Base-by-base conservation (phyloP, 305 asterid species). In the Rubia balearica region DNA sequence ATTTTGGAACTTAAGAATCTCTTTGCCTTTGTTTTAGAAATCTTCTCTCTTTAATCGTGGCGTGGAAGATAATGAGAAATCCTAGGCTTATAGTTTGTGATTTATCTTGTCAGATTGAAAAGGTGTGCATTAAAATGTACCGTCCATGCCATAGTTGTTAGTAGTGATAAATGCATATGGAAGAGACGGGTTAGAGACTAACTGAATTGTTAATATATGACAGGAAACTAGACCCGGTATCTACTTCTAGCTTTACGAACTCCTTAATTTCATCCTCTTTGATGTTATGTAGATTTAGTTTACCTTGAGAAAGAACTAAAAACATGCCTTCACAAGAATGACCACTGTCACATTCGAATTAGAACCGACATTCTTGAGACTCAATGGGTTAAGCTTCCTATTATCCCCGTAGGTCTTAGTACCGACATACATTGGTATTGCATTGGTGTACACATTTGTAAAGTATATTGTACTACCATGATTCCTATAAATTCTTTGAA, bases 171-270 rank as follows among this genome's bases (percentile, higher is more conserved):
- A 27, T 1, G 2, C 30, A 27, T 27, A 27, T 27, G 17, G 53
- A 46, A 38, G 6, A 38, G 42, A 64, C 42, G 57, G 67, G 13
- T 81, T 49, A 81, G 73, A 86, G 77, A 74, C 74, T 70, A 33
- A 83, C 85, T 19, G 84, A 70, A 82, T 82, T 84, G 70, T 84
- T 86, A 74, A 84, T 85, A 71, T 86, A 86, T 0, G 90, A 84
- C 16, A 82, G 12, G 16, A 63, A 74, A 55, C 55, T 61, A 27
- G 60, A 13, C 70, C 38, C 21, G 43, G 30, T 0, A 17, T 7
- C 8, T 4, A 8, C 19, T 21, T 45, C 41, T 68, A 49, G 43
- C 19, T 13, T 43, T 71, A 42, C 64, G 76, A 86, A 16, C 17
- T 57, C 71, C 73, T 68, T 81, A n/a, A 43, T 69, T 73, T 73